Conservation (phyloP, 1,139 yeast species). For the Yamadazyma diospyri region DNA sequence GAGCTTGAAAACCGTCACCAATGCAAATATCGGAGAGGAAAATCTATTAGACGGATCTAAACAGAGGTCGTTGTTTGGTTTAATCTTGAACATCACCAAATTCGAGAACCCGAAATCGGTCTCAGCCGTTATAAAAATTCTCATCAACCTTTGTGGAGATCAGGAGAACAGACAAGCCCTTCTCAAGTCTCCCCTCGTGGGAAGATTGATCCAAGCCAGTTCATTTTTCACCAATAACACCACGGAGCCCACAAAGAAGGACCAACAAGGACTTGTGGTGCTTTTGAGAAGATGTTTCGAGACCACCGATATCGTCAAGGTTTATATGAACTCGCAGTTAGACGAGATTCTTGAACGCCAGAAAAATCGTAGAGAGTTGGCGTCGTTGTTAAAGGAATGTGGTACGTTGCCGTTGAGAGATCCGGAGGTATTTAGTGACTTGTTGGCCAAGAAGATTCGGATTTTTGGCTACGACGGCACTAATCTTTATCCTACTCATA, state of each 20-base stretch:
- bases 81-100: slow-evolving; percentile 35
- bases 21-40: slow-evolving; percentile 11
- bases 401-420: slow-evolving; percentile 57
- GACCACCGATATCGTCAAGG: slow-evolving; percentile 46
- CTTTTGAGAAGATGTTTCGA: slow-evolving; percentile 73
- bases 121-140: slow-evolving; percentile 45
- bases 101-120: slow-evolving; percentile 47
- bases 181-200: slow-evolving; percentile 37
- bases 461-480: slow-evolving; percentile 45
- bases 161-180: slow-evolving; percentile 37
- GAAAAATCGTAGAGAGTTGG: slow-evolving; percentile 43
- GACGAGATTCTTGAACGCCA: slow-evolving; percentile 17
- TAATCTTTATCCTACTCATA: slow-evolving; percentile 15
- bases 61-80: slow-evolving; percentile 38
- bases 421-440: slow-evolving; percentile 52
- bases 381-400: slow-evolving; percentile 51
- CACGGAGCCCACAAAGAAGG: slow-evolving; percentile 9
- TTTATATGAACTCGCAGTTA: slow-evolving; percentile 49
- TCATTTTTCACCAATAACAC: slow-evolving; percentile 4
- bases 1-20: slow-evolving; percentile 10
- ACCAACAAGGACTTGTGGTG: slow-evolving; percentile 23
- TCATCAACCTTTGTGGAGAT: slow-evolving; percentile 51
- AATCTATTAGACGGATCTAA: slow-evolving; percentile 24
- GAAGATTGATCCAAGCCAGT: slow-evolving; percentile 8
- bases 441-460: slow-evolving; percentile 46